Conservation (phyloP, 2,329 filamentous ascomycete genomes). For the Aureobasidium uvarum region DNA sequence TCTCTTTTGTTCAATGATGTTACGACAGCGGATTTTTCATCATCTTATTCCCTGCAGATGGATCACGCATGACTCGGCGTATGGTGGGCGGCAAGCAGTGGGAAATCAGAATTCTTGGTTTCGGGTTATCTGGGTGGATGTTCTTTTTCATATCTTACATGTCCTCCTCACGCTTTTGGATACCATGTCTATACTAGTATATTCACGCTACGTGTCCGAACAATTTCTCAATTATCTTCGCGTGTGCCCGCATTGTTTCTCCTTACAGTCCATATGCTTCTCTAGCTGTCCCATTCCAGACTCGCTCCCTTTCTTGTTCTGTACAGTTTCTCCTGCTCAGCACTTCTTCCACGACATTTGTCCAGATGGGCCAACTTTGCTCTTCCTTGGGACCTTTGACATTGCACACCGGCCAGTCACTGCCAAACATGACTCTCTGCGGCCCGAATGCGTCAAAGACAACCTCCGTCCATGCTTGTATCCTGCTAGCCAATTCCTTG, state of each 20-base stretch:
- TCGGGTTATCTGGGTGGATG: not conserved
- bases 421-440: conserved; percentile 78
- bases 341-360: conserved; percentile 64
- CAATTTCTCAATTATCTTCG: not conserved
- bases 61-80: conserved; percentile 3
- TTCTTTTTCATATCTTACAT: not conserved
- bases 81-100: not conserved
- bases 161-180: not conserved
- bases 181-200: not conserved
- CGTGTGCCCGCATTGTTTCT: not conserved
- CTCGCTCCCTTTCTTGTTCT: conserved; percentile 60
- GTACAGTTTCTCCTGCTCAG: conserved; percentile 54
- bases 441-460: conserved; percentile 71
- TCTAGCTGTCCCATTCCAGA: conserved; percentile 60
- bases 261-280: not conserved
- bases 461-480: conserved; percentile 69
- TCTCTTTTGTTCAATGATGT: conserved; percentile 18
- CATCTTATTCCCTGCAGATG: not conserved
- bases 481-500: conserved; percentile 60
- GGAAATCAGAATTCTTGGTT: not conserved
- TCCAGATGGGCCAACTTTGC: conserved; percentile 74
- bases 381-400: conserved; percentile 57
- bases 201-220: not conserved
- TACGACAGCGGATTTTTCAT: conserved; percentile 11
- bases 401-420: conserved; percentile 92